Base-by-base conservation (phyloP, 257 asterid species). In the Solanum tarijense region DNA sequence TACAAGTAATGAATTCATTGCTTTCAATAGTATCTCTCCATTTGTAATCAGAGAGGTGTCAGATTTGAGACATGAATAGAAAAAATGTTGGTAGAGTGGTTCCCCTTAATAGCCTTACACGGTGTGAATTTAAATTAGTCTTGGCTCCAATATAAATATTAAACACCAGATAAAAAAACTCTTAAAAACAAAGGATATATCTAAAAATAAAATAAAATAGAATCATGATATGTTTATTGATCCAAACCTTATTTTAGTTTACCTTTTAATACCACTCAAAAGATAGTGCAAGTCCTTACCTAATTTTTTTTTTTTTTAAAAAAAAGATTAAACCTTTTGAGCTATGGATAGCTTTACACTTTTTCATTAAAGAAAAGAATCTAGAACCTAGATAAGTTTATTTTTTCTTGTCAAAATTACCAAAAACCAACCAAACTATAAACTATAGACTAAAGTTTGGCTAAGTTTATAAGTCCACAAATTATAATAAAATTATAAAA, bases 1-100 rank as follows among this genome's bases (percentile, higher is more conserved):
- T 16, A 32, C 12, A 58, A 21, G 27, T 8, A 8, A 60, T 58
- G 66, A 58, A 18, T 55, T 52, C n/a, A 55, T 7, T 55, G 1
- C 11, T 55, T 55, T 7, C 25, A 3, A 20, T 7, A 20, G 0
- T 18, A 55, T 58, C 11, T 58, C 66, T 58, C 11, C 5, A 7
- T 58, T 0, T 0, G 0, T 20, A 20, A 58, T 58, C 0, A 55
- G 1, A 55, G 0, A 55, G 0, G 66, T 58, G 25, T 55, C 0
- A 6, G 0, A 58, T 20, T 20, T 58, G 66, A 58, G 0, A 7
- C 66, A 58, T 7, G 25, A 58, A 1, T 20, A 58, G 66, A 58
- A 20, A 58, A 58, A 58, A 58, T 58, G 25, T 0, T 58, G 25
- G 0, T 20, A 20, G 66, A 55, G 65, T 3, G 66, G 2, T 20